Base-by-base conservation (phyloP, 2,329 filamentous ascomycete species). In the Claviceps humidiphila region DNA sequence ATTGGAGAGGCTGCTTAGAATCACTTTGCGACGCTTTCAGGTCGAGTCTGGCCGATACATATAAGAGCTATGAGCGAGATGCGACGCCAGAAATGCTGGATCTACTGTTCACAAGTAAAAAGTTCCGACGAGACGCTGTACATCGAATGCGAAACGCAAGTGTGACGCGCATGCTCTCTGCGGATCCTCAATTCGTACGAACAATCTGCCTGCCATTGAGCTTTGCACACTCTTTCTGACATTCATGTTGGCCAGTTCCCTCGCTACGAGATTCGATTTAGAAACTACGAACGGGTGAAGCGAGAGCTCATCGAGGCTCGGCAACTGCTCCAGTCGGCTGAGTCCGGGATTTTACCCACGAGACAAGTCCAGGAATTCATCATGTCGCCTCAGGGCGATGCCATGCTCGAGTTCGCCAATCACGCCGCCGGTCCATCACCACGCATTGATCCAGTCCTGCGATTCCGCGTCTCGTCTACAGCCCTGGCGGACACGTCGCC, bases 381-480 rank as follows among this genome's bases (percentile, higher is more conserved):
- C 39, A 73, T 78, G 50, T 66, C 70, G 0, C 65, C 66, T 1
- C 65, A 65, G 2, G 75, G 76, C 6, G 74, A 78, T 54, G 68
- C 68, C 2, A 68, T 79, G 26, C 66, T 79, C 37, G 76, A 78
- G 54, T 79, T 78, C 55, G 66, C 71, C 51, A 76, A 77, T 54
- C 58, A 62, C 0, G 62, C 59, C 1, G 61, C 62, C 7, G 67
- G 70, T 16, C 55, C 60, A 20, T 58, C 59, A 20, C 57, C 56
- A 1, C 53, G 56, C 20, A 56, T 56, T 11, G 65, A 69, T 47
- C 72, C 74, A 0, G 68, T 71, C 1, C 57, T 74, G 11, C 68
- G 74, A 5, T 79, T 78, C 51, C 68, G 74, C 5, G 74, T 79
- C 5, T 76, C 74, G 0, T 77, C 74, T 1, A 67, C 72, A 55